These are phyloP conservation scores for Paramecium pentaurelia DNA, from an alignment of 73 alveolate species.

Conservation along the genomic window DNA sequence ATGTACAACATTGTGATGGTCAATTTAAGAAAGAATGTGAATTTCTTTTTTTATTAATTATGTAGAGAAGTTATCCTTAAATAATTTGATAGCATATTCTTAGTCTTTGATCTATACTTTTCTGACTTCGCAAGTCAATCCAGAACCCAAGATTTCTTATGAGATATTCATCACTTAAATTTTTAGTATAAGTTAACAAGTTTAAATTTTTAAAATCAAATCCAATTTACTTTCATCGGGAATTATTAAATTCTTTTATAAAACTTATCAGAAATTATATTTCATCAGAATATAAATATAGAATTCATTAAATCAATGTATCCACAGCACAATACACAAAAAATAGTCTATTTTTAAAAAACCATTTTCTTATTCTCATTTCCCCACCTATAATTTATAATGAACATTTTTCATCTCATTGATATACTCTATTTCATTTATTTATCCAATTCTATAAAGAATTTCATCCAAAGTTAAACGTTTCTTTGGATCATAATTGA, in stretches of 20 bases:
- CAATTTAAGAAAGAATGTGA: background rate
- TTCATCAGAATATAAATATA: background rate
- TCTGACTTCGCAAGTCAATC: background rate
- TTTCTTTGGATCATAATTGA: background rate
- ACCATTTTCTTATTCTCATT: background rate
- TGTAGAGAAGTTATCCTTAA: background rate
- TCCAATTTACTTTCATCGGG: background rate
- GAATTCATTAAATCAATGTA: background rate
- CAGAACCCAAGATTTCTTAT: background rate
- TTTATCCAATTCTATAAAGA: background rate
- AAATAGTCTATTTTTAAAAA: background rate
- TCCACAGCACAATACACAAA: background rate
- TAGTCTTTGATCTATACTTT: background rate
- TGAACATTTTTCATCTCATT: background rate
- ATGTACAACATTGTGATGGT: background rate
- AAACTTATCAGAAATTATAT: background rate
- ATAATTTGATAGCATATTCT: background rate
- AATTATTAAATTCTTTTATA: background rate
- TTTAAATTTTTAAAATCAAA: background rate
- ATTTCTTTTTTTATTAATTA: background rate
- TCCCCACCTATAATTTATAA: background rate
- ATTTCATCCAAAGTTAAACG: background rate
- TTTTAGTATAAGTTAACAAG: background rate
- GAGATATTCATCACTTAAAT: background rate
- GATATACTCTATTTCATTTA: background rate